Evolutionary conservation across 2,329 filamentous ascomycete genomes (phyloP), one percentile per base, ranked within the genome.

Genomic region (Botrytis hyacinthi): DNA sequence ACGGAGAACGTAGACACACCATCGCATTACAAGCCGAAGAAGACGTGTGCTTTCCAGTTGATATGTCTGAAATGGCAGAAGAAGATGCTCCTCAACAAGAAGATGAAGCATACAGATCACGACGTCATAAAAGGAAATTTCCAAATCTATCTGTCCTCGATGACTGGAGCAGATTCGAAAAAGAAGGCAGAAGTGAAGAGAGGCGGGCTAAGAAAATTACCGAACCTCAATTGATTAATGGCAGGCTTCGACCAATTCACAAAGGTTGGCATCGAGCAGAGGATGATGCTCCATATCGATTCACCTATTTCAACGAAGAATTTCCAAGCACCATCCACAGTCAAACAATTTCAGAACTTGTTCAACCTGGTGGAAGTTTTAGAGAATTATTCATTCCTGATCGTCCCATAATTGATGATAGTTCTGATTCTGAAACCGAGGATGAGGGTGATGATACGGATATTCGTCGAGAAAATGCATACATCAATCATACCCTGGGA

Each of bases 261-360:
- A 89, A 88, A 77, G 88, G 89, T 22, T 99, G 95, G 95, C 95
- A 94, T 81, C 89, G 92, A 57, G 90, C 93, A 71, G 93, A 96
- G 76, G 95, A 97, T 75, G 95, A 98, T 76, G 90, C 92, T 0
- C 96, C 96, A 0, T 98, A 97, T 81, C 89, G 96, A 40, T 99
- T 98, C 82, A 98, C 96, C 0, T 99, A 99, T 82, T 99, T 99
- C 86, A 98, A 98, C 82, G 96, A 98, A 81, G 94, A 97, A 76
- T 94, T 98, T 73, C 92, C 94, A 79, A 97, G 93, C 82, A 99
- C 96, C 0, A 97, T 99, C 75, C 96, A 99, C 82, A 96, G 94
- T 74, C 93, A 97, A 82, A 96, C 92, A 0, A 97, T 99, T 73
- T 97, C 94, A 3, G 96, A 98, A 81, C 87, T 99, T 32, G 88